Evolutionary conservation across 208 protist species (phyloP).

Genomic region (Kentomonas sorsogonicus): DNA sequence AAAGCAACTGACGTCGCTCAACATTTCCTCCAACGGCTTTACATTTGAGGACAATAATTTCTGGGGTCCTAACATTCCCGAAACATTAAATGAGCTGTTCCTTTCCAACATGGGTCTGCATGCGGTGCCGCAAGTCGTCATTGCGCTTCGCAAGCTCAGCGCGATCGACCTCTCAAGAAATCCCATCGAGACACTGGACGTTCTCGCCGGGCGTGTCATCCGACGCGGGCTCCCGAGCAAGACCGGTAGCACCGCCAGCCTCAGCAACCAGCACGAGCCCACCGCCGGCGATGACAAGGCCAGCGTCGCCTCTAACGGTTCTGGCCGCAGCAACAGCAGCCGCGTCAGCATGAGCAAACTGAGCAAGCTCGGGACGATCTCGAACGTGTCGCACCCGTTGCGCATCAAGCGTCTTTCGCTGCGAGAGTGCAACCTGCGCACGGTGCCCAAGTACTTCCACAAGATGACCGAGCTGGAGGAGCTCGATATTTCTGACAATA

Average conservation of each 20-base stretch:
- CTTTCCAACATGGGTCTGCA: conserved; percentile 54
- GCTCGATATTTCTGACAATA: conserved; percentile 82
- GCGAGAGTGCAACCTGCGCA: conserved; percentile 58
- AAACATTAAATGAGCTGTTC: conserved; percentile 64
- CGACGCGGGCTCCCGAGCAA: conserved; percentile 22
- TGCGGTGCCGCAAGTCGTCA: conserved; percentile 62
- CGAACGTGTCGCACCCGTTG: conserved; percentile 53
- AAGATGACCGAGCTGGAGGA: conserved; percentile 72
- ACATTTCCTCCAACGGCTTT: conserved; percentile 77
- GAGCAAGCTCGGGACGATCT: conserved; percentile 61
- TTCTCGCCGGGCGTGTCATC: conserved; percentile 73
- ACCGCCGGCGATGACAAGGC: conserved; percentile 5
- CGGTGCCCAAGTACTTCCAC: conserved; percentile 86
- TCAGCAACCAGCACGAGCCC: background rate
- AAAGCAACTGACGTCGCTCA: conserved; percentile 37
- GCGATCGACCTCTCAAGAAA: conserved; percentile 74
- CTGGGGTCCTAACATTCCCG: conserved; percentile 53
- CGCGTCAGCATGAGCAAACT: conserved; percentile 60
- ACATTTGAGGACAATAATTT: conserved; percentile 62
- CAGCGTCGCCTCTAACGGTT: background rate
- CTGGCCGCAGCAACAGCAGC: conserved; percentile 24
- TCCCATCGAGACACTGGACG: conserved; percentile 76
- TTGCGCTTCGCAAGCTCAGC: conserved; percentile 43
- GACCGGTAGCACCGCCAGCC: background rate
- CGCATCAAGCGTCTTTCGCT: conserved; percentile 66